Evolutionary conservation across 2,329 filamentous ascomycete genomes (phyloP), one percentile per base, ranked within the genome.

Genomic region (Anisogramma anomala): DNA sequence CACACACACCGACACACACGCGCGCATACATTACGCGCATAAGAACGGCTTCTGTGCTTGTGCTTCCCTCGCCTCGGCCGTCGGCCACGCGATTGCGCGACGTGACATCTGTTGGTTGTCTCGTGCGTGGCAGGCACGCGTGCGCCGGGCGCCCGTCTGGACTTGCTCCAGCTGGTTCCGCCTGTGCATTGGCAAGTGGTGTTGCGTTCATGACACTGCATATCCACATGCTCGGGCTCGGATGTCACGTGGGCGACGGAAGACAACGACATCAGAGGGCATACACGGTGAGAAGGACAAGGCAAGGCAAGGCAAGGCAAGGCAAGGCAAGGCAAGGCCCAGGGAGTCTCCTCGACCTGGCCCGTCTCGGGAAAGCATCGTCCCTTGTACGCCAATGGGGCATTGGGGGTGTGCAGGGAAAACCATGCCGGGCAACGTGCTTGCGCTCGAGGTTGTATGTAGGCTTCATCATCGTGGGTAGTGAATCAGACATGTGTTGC

Each of bases 241-340:
- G 31, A 43, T 44, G 41, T 47, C 44, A 47, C 44, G 44, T 47
- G 44, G 41, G 13, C 20, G 18, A 35, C 22, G 42, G 17, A 22
- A 18, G 34, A 27, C 33, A 42, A 44, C 44, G 41, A 47, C 44
- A 32, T 39, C 25, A 33, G 22, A 26, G 13, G 26, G 35, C 19
- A 18, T 26, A 28, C 31, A 18, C n/a, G 38, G 17, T 8, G 27
- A 13, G 11, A 8, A 15, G n/a, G n/a, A n/a, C n/a, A n/a, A n/a
- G n/a, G n/a, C n/a, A n/a, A n/a, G n/a, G n/a, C n/a, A n/a, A n/a
- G n/a, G n/a, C n/a, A n/a, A n/a, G n/a, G n/a, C n/a, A n/a, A n/a
- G n/a, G n/a, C n/a, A n/a, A n/a, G n/a, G n/a, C n/a, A n/a, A n/a
- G n/a, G n/a, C n/a, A n/a, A n/a, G n/a, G n/a, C n/a, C n/a, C n/a